These are phyloP conservation scores for Pelargonium citronellum DNA, from an alignment of 441 rosid species.

Conservation along the genomic window DNA sequence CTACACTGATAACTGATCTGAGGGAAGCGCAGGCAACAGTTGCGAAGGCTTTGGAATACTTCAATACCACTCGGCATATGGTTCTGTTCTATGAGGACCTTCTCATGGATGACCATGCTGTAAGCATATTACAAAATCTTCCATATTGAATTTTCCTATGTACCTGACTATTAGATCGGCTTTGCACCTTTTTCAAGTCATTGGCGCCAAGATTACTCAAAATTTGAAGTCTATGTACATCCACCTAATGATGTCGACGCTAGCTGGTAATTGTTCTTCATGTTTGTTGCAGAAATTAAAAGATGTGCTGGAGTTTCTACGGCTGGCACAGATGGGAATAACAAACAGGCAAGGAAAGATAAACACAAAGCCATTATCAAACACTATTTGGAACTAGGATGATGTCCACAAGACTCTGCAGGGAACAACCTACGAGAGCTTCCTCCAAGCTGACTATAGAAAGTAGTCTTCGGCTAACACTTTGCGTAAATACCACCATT, in stretches of 20 bases:
- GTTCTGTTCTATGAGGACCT: constrained; percentile 83
- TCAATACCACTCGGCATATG: constrained; percentile 65
- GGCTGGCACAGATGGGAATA: constrained; percentile 53
- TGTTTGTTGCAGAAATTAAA: constrained; percentile 54
- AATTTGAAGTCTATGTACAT: not conserved
- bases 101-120: constrained; percentile 40
- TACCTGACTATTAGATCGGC: too few relatives aligned
- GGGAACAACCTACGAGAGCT: constrained; percentile 64
- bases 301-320: constrained; percentile 65
- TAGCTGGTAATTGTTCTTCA: not conserved
- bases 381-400: constrained; percentile 69
- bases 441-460: constrained; percentile 53
- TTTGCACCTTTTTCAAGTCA: too few relatives aligned
- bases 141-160: not conserved
- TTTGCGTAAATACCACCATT: constrained; percentile 25
- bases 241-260: not conserved
- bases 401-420: constrained; percentile 56
- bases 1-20: constrained; percentile 54
- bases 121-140: constrained; percentile 25
- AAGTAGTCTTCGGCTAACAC: constrained; percentile 18
- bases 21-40: constrained; percentile 46
- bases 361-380: constrained; percentile 63
- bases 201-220: too few relatives aligned
- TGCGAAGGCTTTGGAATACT: constrained; percentile 52
- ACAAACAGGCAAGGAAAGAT: constrained; percentile 86